These are phyloP conservation scores for Goniomonas avonlea DNA, from an alignment of 78 protist genomes.

Conservation along the genomic window DNA sequence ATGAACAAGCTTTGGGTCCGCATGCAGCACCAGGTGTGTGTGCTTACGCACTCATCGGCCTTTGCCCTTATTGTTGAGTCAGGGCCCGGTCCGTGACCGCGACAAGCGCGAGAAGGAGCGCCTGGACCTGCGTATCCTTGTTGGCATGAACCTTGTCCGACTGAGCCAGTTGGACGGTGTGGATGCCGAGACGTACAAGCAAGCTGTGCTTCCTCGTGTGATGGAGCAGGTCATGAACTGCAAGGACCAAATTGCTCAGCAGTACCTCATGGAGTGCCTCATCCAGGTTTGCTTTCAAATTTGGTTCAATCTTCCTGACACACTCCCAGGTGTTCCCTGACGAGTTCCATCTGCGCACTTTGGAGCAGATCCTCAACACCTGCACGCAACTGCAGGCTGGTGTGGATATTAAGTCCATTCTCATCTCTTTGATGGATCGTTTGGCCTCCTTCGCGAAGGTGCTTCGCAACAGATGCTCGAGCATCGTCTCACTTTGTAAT, in stretches of 20 bases:
- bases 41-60: neutral
- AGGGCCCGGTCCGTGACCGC: slow-evolving; percentile 63
- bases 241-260: slow-evolving; percentile 92
- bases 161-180: slow-evolving; percentile 80
- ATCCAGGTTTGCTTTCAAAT: slow-evolving; percentile 54
- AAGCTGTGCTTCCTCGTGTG: slow-evolving; percentile 9
- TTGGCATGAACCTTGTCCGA: slow-evolving; percentile 79
- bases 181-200: slow-evolving; percentile 37
- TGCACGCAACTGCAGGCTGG: slow-evolving; percentile 58
- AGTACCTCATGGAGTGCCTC: slow-evolving; percentile 88
- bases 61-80: neutral
- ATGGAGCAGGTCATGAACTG: slow-evolving; percentile 49
- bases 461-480: too few species aligned
- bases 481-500: too few species aligned
- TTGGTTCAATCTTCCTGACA: neutral
- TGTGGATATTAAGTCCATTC: slow-evolving; percentile 76
- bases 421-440: slow-evolving; percentile 73
- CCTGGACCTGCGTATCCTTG: slow-evolving; percentile 72
- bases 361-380: slow-evolving; percentile 56
- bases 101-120: slow-evolving; percentile 82
- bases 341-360: slow-evolving; percentile 86
- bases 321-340: slow-evolving; percentile 80
- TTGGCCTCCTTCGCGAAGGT: slow-evolving; percentile 51
- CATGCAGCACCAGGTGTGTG: slow-evolving; percentile 68
- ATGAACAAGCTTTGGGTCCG: slow-evolving; percentile 97